A percentile compares a stretch with the other conserved stretches of the same genome.
phyloP scores from a whole-genome alignment of 1,284 basidiomycete species.

The Microbotryum silenes-acaulis region DNA sequence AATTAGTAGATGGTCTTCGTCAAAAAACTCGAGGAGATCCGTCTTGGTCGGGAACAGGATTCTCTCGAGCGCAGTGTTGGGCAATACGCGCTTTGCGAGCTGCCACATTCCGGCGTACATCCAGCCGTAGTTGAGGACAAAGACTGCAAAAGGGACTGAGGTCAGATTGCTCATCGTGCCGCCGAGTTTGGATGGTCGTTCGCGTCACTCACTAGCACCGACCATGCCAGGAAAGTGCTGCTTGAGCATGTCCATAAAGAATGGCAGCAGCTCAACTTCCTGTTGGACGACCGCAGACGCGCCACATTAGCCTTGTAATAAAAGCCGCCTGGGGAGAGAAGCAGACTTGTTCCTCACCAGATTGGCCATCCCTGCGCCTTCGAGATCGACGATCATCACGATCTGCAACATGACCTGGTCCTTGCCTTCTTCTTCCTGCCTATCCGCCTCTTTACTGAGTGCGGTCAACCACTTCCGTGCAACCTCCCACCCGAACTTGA shows the following conservation, averaged over 20 bases:
- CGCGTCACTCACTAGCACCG: slow-evolving; percentile 52
- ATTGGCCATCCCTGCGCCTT: slow-evolving; percentile 52
- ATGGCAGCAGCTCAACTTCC: slow-evolving; percentile 38
- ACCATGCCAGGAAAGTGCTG: slow-evolving; percentile 68
- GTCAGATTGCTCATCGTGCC: background rate
- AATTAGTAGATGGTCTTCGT: slow-evolving; percentile 51
- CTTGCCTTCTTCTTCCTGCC: slow-evolving; percentile 26
- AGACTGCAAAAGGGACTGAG: slow-evolving; percentile 47
- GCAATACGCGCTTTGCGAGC: slow-evolving; percentile 63
- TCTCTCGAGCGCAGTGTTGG: slow-evolving; percentile 57
- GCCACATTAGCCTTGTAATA: no score
- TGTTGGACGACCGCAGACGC: background rate
- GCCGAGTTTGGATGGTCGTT: background rate
- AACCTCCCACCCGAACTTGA: slow-evolving; percentile 30
- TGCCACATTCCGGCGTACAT: slow-evolving; percentile 68
- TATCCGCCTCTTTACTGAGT: slow-evolving; percentile 15
- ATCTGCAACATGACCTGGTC: slow-evolving; percentile 53
- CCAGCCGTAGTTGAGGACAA: slow-evolving; percentile 76
- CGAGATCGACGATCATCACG: slow-evolving; percentile 60
- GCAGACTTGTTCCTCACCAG: slow-evolving; percentile 44
- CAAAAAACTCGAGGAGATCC: slow-evolving; percentile 56
- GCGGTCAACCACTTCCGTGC: slow-evolving; percentile 31
- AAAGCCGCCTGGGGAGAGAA: no score
- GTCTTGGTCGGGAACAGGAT: slow-evolving; percentile 62
- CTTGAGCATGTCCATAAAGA: slow-evolving; percentile 42